These are phyloP conservation scores for Pestalotiopsis sp. DNA, from an alignment of 2,329 filamentous ascomycete genomes.

Conservation along the genomic window DNA sequence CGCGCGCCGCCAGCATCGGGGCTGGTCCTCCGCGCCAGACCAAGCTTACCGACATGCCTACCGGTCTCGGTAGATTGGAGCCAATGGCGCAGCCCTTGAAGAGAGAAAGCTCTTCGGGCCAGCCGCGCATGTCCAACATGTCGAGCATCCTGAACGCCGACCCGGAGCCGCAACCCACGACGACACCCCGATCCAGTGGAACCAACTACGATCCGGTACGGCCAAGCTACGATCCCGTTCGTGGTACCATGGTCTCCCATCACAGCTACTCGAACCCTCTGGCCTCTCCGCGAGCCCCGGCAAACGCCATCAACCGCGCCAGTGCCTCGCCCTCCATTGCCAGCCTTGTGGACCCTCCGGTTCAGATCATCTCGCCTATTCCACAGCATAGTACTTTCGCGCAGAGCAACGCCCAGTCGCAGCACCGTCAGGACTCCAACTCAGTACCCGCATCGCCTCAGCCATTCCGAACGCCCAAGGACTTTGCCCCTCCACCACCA, in stretches of 20 bases:
- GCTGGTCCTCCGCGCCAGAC: conserved; percentile 32
- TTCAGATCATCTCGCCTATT: conserved; percentile 41
- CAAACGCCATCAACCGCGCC: conserved; percentile 61
- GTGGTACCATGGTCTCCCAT: conserved; percentile 60
- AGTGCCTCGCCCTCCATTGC: conserved; percentile 90
- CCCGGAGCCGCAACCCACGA: conserved; percentile 42
- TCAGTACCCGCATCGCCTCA: conserved; percentile 46
- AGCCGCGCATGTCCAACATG: conserved; percentile 36
- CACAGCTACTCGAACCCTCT: conserved; percentile 47
- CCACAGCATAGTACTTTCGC: conserved; percentile 36
- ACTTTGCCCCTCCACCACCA: conserved; percentile 36
- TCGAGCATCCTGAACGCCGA: conserved; percentile 58
- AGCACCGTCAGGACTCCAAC: conserved; percentile 33
- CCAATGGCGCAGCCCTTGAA: conserved; percentile 43
- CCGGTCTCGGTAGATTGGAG: conserved; percentile 27
- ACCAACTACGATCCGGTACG: conserved; percentile 90
- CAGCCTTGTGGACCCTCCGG: conserved; percentile 78
- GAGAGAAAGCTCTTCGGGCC: conserved; percentile 48
- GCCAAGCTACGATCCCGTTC: conserved; percentile 67
- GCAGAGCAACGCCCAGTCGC: conserved; percentile 27
- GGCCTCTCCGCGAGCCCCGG: conserved; percentile 50
- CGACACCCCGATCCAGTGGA: conserved; percentile 63
- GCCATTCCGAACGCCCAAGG: conserved; percentile 30
- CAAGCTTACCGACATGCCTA: conserved; percentile 40
- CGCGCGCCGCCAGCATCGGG: conserved; percentile 23